Evolutionary conservation across 2,329 filamentous ascomycete genomes (phyloP).

Genomic region (Daldinia sp.): DNA sequence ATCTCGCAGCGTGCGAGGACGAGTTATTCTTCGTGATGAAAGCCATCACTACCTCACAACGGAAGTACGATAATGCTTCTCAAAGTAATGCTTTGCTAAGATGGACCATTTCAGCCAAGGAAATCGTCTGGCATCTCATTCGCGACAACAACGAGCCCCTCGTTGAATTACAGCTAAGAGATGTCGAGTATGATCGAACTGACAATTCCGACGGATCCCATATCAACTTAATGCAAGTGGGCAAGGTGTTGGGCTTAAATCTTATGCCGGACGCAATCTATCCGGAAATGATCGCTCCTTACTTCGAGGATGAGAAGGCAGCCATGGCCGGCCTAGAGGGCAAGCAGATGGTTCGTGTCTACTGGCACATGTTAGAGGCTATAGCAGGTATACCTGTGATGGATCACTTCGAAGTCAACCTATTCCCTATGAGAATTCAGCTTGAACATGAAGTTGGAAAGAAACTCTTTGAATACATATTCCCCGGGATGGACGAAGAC

Average conservation of each 20-base stretch:
- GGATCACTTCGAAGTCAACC: slow-evolving; percentile 94
- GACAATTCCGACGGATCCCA: slow-evolving; percentile 98
- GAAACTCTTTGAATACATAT: slow-evolving; percentile 96
- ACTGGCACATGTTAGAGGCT: slow-evolving; percentile 98
- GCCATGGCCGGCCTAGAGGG: slow-evolving; percentile 67
- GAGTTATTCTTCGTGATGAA: slow-evolving; percentile 99
- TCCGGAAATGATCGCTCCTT: slow-evolving; percentile 94
- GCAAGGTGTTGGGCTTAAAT: slow-evolving; percentile 89
- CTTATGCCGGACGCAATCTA: slow-evolving; percentile 91
- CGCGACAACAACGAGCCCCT: slow-evolving; percentile 87
- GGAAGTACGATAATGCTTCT: slow-evolving; percentile 80
- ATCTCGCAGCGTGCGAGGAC: slow-evolving; percentile 90
- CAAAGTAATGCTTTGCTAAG: slow-evolving; percentile 84
- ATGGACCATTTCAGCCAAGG: slow-evolving; percentile 93
- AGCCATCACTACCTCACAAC: slow-evolving; percentile 95
- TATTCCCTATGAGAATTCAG: slow-evolving; percentile 94
- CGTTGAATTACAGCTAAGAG: slow-evolving; percentile 91
- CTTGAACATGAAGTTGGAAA: slow-evolving; percentile 93
- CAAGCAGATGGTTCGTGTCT: slow-evolving; percentile 89
- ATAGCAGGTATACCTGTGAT: slow-evolving; percentile 98
- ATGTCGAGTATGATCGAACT: slow-evolving; percentile 92
- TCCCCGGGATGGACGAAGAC: slow-evolving; percentile 81
- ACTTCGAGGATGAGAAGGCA: slow-evolving; percentile 75
- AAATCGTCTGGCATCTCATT: slow-evolving; percentile 98
- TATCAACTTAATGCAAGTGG: slow-evolving; percentile 89